Evolutionary conservation across 2,329 filamentous ascomycete species (phyloP).

Genomic region (Simplicillium sp.): DNA sequence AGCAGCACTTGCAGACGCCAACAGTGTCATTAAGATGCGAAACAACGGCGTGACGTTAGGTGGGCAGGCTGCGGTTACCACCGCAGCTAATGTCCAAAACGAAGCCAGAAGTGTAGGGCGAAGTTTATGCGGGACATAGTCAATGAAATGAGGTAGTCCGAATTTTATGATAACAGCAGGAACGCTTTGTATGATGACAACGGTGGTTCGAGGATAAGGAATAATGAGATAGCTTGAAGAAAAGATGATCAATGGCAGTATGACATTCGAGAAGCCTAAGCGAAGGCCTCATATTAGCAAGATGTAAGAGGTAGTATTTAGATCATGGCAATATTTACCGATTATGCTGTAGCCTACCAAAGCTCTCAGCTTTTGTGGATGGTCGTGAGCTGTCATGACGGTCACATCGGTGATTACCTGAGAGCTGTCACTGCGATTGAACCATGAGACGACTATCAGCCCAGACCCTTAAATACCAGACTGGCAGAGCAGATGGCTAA

Average conservation of each 20-base stretch:
- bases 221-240: slow-evolving; percentile 24
- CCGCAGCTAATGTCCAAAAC: slow-evolving; percentile 18
- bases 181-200: slow-evolving; percentile 20
- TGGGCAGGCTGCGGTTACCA: slow-evolving; percentile 17
- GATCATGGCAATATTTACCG: no score
- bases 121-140: slow-evolving; percentile 16
- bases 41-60: slow-evolving; percentile 22
- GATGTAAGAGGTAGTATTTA: not conserved
- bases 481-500: no score
- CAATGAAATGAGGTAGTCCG: slow-evolving; percentile 16
- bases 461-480: no score
- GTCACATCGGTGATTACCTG: no score
- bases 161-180: slow-evolving; percentile 20
- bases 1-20: slow-evolving; percentile 19
- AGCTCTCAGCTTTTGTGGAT: no score
- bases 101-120: slow-evolving; percentile 15
- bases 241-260: slow-evolving; percentile 19
- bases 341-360: no score
- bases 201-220: slow-evolving; percentile 19
- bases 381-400: no score
- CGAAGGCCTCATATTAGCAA: no score
- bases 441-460: no score
- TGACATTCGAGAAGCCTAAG: slow-evolving; percentile 19
- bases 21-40: slow-evolving; percentile 16
- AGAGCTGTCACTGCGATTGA: no score